Evolutionary conservation across 148 eudicot genomes (phyloP).

Genomic region (Gaultheria prostrata): DNA sequence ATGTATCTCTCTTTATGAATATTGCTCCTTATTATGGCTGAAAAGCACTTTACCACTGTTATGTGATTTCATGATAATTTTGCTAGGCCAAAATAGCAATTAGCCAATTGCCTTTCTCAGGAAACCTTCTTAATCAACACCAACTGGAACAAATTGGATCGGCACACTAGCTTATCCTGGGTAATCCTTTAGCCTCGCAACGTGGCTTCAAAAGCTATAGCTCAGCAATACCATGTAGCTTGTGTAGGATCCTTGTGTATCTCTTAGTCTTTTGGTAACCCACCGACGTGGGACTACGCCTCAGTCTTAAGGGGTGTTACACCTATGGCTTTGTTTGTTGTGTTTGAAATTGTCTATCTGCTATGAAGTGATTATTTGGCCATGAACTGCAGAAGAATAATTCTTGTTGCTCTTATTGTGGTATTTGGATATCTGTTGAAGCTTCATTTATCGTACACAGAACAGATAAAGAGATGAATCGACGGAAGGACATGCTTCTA

Average conservation of each 20-base stretch:
- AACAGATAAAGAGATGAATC: constrained; percentile 80
- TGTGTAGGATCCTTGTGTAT: not conserved
- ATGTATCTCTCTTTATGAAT: not conserved
- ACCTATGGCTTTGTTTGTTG: not conserved
- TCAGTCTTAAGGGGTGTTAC: not conserved
- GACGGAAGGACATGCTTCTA: constrained; percentile 68
- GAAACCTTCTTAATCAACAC: not conserved
- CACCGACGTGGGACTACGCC: not conserved
- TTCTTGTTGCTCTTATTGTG: not conserved
- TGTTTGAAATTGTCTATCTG: not conserved
- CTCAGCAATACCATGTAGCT: not conserved
- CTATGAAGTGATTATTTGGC: constrained; percentile 7
- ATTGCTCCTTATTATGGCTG: not conserved
- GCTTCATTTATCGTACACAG: constrained; percentile 29
- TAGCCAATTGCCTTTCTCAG: not conserved
- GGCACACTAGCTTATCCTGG: not conserved
- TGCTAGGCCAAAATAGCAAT: not conserved
- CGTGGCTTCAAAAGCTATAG: not conserved
- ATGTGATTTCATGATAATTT: not conserved
- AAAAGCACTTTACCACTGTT: not conserved
- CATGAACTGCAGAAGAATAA: constrained; percentile 15
- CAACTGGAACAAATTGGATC: not conserved
- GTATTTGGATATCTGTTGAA: constrained; percentile 4
- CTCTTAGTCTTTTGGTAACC: not conserved
- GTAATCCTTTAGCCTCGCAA: not conserved